Percentiles rank a stretch among this genome's conserved stretches.
These are phyloP conservation scores for Bipolaris victoriae DNA, from an alignment of 2,329 filamentous ascomycete genomes.

Conservation along the genomic window DNA sequence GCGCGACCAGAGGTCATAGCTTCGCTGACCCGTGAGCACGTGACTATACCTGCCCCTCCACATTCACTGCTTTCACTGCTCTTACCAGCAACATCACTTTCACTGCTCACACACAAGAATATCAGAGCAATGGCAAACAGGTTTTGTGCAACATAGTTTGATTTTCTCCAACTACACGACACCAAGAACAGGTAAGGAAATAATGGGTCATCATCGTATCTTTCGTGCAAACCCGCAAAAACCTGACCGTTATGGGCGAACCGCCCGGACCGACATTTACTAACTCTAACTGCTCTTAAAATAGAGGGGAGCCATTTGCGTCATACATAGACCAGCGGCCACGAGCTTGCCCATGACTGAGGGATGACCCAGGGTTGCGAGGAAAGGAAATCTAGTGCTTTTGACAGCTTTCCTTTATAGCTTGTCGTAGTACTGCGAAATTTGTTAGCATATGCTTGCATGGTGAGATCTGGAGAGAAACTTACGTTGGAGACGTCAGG, in stretches of 20 bases:
- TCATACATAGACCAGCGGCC: slow-evolving; percentile 44
- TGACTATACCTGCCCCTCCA: slow-evolving; percentile 23
- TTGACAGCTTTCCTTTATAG: slow-evolving; percentile 69
- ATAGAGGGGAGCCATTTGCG: slow-evolving; percentile 38
- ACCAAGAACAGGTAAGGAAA: slow-evolving; percentile 45
- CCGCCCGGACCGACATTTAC: slow-evolving; percentile 49
- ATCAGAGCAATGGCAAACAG: background rate
- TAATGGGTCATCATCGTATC: slow-evolving; percentile 45
- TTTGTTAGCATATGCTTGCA: slow-evolving; percentile 47
- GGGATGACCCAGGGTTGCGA: slow-evolving; percentile 40
- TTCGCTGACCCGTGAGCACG: slow-evolving; percentile 24
- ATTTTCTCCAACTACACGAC: slow-evolving; percentile 44
- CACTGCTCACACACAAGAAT: slow-evolving; percentile 2
- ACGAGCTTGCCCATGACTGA: slow-evolving; percentile 46
- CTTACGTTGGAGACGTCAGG: slow-evolving; percentile 95
- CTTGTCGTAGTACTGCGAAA: slow-evolving; percentile 93
- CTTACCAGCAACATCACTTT: slow-evolving; percentile 12
- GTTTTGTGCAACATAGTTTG: slow-evolving; percentile 40
- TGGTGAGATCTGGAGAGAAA: slow-evolving; percentile 38
- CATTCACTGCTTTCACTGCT: slow-evolving; percentile 25
- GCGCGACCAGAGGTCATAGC: slow-evolving; percentile 21
- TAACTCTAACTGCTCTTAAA: slow-evolving; percentile 38
- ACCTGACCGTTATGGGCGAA: slow-evolving; percentile 38
- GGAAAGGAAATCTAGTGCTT: slow-evolving; percentile 53
- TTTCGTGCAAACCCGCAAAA: slow-evolving; percentile 40